Evolutionary conservation across 2,329 filamentous ascomycete species (phyloP), one percentile per base, ranked within the genome.

Genomic region (Diaporthe sp.): DNA sequence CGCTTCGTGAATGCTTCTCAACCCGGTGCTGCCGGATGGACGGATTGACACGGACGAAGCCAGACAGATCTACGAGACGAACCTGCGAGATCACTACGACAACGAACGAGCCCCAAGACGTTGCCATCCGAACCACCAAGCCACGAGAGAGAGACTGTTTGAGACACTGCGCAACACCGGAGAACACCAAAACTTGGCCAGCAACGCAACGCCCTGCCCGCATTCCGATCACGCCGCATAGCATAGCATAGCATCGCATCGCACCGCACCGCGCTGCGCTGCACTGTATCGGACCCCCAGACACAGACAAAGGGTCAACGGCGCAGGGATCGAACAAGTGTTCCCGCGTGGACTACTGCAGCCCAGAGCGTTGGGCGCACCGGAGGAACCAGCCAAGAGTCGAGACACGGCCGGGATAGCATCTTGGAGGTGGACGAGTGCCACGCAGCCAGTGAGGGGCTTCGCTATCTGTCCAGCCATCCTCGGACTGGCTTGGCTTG

Each of bases 401-500:
- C 47, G 51, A 70, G 60, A 73, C 70, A 74, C 37, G 51, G 58
- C 42, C 28, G 47, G 74, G 47, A 61, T 55, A 68, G 65, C 72
- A 60, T 60, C 51, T 65, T 71, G 63, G 55, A 74, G 39, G 57
- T 55, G 49, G 67, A 65, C 58, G 39, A 63, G 67, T 65, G 47
- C 63, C 60, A 61, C 60, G 20, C 31, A 39, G 42, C 60, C 58
- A 74, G 47, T 67, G 65, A 76, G 72, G 75, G 72, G 72, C 34
- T 39, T 42, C 65, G 58, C 58, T 17, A 53, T 65, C 39, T 71
- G 42, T 34, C 57, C 37, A 34, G 42, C 55, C 68, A 25, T 67
- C 63, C 71, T 65, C 70, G 71, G n/a, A 76, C 61, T 71, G 70
- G 61, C 60, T 71, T 65, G 73, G 63, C 53, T 44, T 60, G 63